Base-by-base conservation (phyloP, 148 eudicot species). In the Spergularia marina region DNA sequence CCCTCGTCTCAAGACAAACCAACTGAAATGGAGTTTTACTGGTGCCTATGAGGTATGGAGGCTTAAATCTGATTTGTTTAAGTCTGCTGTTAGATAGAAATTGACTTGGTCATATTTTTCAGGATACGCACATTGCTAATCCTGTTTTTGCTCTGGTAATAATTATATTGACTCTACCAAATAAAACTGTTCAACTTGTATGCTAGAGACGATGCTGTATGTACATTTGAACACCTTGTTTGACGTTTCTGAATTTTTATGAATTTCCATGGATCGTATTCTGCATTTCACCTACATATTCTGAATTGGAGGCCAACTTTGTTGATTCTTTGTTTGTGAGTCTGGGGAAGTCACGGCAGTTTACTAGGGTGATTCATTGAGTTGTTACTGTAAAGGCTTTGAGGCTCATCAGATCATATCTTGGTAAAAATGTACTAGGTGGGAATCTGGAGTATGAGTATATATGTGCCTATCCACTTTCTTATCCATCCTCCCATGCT, bases 21-120 rank as follows among this genome's bases (percentile, higher is more conserved):
- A 94, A 76, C 82, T 94, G 39, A 83, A 76, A 69, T 94, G 98
- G 98, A 90, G 87, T 72, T 91, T 94, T 70, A 91, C 79, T 67
- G 98, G 98, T 71, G 98, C 97, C 83, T 94, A 90, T 85, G 98
- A 94, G 98, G 98, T 94, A 85, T 73, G 79, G 14, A 60, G 66
- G 2, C 75, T 70, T 30, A 9, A 17, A 59, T 77, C n/a, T 47
- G 39, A 56, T 17, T 51, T 12, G 72, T 52, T 78, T 56, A 52
- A 65, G 56, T 40, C 14, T 15, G 59, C 56, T 65, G 54, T 17
- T 72, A 47, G 58, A 63, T 65, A 54, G 40, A n/a, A 66, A 75
- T 71, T 68, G 73, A 66, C 74, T 62, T 47, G 23, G 36, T 63
- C 74, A 44, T 30, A 21, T 72, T 81, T 77, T 72, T 57, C 77